These are phyloP conservation scores for Silene coronaria DNA, from an alignment of 179 eudicot genomes.

Conservation along the genomic window DNA sequence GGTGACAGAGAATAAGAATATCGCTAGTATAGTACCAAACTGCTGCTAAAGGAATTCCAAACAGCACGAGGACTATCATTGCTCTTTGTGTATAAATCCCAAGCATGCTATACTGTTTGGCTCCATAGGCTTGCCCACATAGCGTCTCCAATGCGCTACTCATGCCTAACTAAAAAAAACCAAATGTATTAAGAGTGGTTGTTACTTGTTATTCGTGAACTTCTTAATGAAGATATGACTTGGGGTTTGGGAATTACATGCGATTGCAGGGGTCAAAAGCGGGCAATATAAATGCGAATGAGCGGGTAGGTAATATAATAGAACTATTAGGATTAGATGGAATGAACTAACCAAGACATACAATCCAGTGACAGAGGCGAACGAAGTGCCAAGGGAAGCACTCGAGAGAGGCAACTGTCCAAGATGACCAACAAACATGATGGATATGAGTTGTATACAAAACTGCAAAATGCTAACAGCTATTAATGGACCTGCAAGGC, in stretches of 20 bases:
- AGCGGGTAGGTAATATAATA: too few relatives aligned
- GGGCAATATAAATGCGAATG: too few relatives aligned
- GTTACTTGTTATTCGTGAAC: too few relatives aligned
- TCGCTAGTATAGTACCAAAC: conserved; percentile 33
- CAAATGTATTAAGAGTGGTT: too few relatives aligned
- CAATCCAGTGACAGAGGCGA: conserved; percentile 23
- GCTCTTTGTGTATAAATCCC: conserved; percentile 41
- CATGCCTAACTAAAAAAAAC: conserved; percentile 30
- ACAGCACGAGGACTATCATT: conserved; percentile 27
- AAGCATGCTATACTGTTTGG: conserved; percentile 33
- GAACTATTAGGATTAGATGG: too few relatives aligned
- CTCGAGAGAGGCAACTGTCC: conserved; percentile 24
- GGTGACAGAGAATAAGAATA: conserved; percentile 33
- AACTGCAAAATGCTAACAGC: conserved; percentile 17
- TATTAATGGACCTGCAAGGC: conserved; percentile 21
- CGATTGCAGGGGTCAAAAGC: too few relatives aligned
- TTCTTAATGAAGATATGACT: too few relatives aligned
- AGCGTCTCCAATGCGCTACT: conserved; percentile 44
- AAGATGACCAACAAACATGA: conserved; percentile 32
- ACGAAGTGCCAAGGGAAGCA: conserved; percentile 30
- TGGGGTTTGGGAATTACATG: too few relatives aligned
- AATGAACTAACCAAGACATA: conserved; percentile 16
- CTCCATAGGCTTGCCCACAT: conserved; percentile 50
- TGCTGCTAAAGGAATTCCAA: conserved; percentile 28
- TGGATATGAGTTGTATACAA: conserved; percentile 19